Base-by-base conservation (phyloP, 2,329 filamentous ascomycete genomes). In the Epichloe hybrida region DNA sequence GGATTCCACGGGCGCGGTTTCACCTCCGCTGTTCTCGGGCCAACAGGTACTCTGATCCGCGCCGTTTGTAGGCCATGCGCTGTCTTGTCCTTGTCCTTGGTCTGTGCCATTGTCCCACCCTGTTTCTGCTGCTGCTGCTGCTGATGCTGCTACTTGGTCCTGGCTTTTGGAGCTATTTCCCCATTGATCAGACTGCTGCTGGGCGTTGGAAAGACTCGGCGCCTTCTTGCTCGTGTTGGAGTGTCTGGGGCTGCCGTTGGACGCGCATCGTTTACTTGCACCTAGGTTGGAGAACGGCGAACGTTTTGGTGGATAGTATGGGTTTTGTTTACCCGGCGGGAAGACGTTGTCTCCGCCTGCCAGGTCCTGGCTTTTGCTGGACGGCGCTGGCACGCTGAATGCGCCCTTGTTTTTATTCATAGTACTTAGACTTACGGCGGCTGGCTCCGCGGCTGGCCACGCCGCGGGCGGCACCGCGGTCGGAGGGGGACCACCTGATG, bases 261-360 rank as follows among this genome's bases (percentile, higher is more conserved):
- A 45, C 8, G 8, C 42, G 15, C 21, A 15, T 6, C 31, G 17
- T 11, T 51, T 46, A 17, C 51, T 52, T 36, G 52, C 54, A 2
- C 57, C 59, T 21, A 53, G 50, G 9, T 49, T 54, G 46, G 56
- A 57, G n/a, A 61, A 61, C 2, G 46, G 38, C 8, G 58, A 61
- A 4, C 46, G 50, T 37, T 57, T 57, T 15, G 52, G 54, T 17
- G 58, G 49, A 45, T 65, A 65, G 49, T 65, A 65, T 1, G 63
- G 61, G 44, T 65, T 65, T 1, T 54, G 36, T 21, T 54, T 48
- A n/a, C 49, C 52, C 12, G 48, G 48, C 2, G 64, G 64, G 1
- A 56, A 59, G 36, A 67, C 59, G 39, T 68, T 67, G 55, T 65
- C 62, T 9, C 49, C 49, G 8, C 60, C 60, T 9, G 51, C 53